Evolutionary conservation across 78 protist species (phyloP), one percentile per base, ranked within the genome.

Genomic region (Dictyostelium purpureum): DNA sequence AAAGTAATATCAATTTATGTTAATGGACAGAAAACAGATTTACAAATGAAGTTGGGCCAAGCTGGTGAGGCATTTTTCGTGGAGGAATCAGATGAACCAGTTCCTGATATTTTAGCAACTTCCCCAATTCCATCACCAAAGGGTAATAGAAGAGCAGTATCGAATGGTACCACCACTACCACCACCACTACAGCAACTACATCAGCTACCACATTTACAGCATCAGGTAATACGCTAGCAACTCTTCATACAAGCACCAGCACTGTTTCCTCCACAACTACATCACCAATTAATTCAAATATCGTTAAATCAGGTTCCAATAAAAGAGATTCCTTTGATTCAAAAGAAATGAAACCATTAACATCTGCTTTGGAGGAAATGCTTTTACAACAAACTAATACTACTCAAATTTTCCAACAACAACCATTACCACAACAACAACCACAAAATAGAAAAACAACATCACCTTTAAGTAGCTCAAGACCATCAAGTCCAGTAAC

Each of bases 21-120:
- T 21, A 97, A 97, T 35, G 95, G 63, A 6, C 65, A 77, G 35
- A 80, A 93, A 42, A 81, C 94, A 1, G 87, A 87, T 28, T n/a
- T 96, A 4, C 74, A 33, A 42, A 97, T 97, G 98, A 74, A 85
- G 24, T 49, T 98, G 5, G 98, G 99, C 42, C 77, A 67, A 4
- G 94, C 95, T 1, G 99, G 99, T 37, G 98, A 97, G 52, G 97
- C 97, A 9, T 96, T 49, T 87, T 98, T 97, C 74, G 87, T 96
- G 47, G 96, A 87, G 43, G 88, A 78, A 45, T 82, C 91, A 2
- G 91, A 92, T n/a, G 94, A 90, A 4, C 94, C 94, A 19, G 94
- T 90, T 3, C 89, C 94, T 10, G 18, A 49, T 11, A 42, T 81
- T 31, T 75, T 80, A 6, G 95, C 95, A 10, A 80, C 88, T 18